A percentile compares a stretch with the other conserved stretches of the same genome.
These are phyloP conservation scores for Diaporthe ilicicola DNA, from an alignment of 2,329 filamentous ascomycete genomes.

Conservation along the genomic window DNA sequence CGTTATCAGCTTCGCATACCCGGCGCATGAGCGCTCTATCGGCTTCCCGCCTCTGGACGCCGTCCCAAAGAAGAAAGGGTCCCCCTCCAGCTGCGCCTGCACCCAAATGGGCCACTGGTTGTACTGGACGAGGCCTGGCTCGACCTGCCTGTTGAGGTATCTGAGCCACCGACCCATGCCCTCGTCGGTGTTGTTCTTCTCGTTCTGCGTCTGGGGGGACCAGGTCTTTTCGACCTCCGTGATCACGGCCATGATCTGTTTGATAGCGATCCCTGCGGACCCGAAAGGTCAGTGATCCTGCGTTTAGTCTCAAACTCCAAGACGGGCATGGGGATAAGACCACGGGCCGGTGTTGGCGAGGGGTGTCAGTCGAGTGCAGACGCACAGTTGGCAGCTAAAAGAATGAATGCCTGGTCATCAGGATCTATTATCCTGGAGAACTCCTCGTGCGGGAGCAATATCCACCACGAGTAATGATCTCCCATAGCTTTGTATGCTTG, in stretches of 20 bases:
- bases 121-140: conserved; percentile 52
- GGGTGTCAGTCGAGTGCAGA: background rate
- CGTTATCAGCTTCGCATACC: background rate
- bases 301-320: no score
- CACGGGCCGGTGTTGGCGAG: background rate
- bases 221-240: conserved; percentile 49
- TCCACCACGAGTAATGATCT: conserved; percentile 65
- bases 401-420: conserved; percentile 52
- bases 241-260: conserved; percentile 62
- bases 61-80: conserved; percentile 56
- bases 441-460: conserved; percentile 60
- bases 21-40: conserved; percentile 6
- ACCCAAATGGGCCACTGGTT: conserved; percentile 66
- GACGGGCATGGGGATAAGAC: no score
- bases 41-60: conserved; percentile 25
- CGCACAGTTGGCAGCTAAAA: conserved; percentile 60
- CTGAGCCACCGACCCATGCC: conserved; percentile 61
- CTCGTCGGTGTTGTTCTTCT: conserved; percentile 44
- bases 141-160: conserved; percentile 58
- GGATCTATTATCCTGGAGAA: conserved; percentile 61
- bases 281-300: background rate
- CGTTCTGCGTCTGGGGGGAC: conserved; percentile 40
- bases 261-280: conserved; percentile 52
- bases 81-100: conserved; percentile 55
- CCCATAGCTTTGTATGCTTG: conserved; percentile 60